phyloP scores from a whole-genome alignment of 2,329 filamentous ascomycete species.

The Aspergillus calidoustus region DNA sequence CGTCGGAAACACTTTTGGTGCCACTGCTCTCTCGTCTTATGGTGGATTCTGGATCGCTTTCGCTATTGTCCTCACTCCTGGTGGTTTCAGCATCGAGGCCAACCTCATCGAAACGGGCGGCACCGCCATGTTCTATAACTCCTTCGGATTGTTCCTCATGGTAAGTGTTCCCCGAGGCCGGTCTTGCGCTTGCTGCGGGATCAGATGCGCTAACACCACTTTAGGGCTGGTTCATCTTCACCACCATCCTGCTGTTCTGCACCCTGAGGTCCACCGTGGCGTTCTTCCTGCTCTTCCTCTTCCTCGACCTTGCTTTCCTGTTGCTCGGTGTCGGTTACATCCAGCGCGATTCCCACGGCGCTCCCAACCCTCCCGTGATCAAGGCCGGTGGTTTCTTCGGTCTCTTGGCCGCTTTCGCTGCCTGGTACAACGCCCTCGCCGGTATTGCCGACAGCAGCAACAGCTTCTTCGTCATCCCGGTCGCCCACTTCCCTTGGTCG shows the following conservation, averaged over 20 bases:
- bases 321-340: slow-evolving; percentile 70
- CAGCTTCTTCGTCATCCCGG: slow-evolving; percentile 92
- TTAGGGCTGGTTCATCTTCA: slow-evolving; percentile 82
- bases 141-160: slow-evolving; percentile 74
- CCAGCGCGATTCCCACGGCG: slow-evolving; percentile 51
- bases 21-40: slow-evolving; percentile 78
- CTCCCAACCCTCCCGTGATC: slow-evolving; percentile 56
- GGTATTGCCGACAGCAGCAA: slow-evolving; percentile 72
- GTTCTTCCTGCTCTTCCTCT: slow-evolving; percentile 78
- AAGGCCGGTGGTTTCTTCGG: slow-evolving; percentile 80
- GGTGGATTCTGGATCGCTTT: slow-evolving; percentile 84
- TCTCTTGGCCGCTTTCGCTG: slow-evolving; percentile 77
- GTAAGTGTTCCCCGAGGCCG: slow-evolving; percentile 39
- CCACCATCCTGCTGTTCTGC: slow-evolving; percentile 72
- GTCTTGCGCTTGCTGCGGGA: not conserved
- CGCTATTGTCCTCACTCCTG: slow-evolving; percentile 71
- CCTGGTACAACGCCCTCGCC: slow-evolving; percentile 86
- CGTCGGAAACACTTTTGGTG: slow-evolving; percentile 85
- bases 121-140: slow-evolving; percentile 58
- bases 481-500: slow-evolving; percentile 95
- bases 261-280: slow-evolving; percentile 77
- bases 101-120: slow-evolving; percentile 37
- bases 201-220: slow-evolving; percentile 16
- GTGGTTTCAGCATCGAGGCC: slow-evolving; percentile 64
- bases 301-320: slow-evolving; percentile 75